phyloP scores from a whole-genome alignment of 441 rosid genomes.

The Erodium moschatum region DNA sequence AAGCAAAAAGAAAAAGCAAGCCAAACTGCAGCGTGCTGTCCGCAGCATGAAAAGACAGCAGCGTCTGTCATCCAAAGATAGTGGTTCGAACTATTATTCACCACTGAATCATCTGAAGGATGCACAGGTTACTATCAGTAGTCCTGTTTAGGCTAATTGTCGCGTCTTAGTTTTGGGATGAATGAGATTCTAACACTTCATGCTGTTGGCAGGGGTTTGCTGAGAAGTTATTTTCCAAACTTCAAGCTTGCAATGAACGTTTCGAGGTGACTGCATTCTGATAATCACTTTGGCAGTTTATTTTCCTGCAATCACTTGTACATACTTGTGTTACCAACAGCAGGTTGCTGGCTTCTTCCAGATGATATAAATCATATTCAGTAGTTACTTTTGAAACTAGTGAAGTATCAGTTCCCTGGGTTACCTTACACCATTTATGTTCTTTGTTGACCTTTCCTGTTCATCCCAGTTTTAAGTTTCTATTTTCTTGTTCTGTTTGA shows the following conservation, averaged over 20 bases:
- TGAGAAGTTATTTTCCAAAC: slow-evolving; percentile 77
- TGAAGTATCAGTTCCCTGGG: background rate
- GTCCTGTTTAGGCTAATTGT: background rate
- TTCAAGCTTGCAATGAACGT: slow-evolving; percentile 77
- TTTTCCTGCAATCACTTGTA: background rate
- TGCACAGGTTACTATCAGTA: slow-evolving; percentile 52
- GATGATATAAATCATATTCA: background rate
- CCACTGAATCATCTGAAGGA: slow-evolving; percentile 80
- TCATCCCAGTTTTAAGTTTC: background rate
- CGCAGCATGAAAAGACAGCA: slow-evolving; percentile 73
- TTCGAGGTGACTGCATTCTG: slow-evolving; percentile 46
- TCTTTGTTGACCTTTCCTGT: background rate
- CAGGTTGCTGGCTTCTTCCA: background rate
- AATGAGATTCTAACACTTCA: slow-evolving; percentile 1
- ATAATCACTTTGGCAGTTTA: slow-evolving; percentile 7
- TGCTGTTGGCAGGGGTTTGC: slow-evolving; percentile 55
- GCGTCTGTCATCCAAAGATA: slow-evolving; percentile 49
- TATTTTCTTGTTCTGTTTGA: background rate
- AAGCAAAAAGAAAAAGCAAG: slow-evolving; percentile 95
- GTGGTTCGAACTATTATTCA: slow-evolving; percentile 43
- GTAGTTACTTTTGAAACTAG: background rate
- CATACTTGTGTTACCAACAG: slow-evolving; percentile 2
- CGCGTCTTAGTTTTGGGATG: background rate
- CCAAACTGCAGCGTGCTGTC: slow-evolving; percentile 73
- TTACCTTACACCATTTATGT: background rate